These are phyloP conservation scores for Synchytrium microbalum DNA, from an alignment of 371 early-diverging fungal genomes.

Conservation along the genomic window DNA sequence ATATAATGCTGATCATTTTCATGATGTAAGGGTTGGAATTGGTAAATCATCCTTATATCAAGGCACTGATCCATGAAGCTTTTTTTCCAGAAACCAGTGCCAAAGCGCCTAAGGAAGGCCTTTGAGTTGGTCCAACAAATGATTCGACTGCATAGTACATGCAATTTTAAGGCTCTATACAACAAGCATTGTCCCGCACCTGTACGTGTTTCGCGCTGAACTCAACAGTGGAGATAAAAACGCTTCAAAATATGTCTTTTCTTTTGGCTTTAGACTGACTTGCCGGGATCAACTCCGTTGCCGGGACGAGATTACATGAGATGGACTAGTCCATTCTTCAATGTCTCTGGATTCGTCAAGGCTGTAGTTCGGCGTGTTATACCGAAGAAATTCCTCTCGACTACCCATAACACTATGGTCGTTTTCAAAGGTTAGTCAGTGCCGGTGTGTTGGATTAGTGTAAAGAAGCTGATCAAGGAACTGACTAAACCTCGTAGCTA, in stretches of 20 bases:
- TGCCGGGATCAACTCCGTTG: not conserved
- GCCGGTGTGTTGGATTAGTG: no score
- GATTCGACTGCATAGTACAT: conserved; percentile 10
- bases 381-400: not conserved
- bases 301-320: not conserved
- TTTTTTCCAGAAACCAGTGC: not conserved
- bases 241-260: no score
- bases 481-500: conserved; percentile 28
- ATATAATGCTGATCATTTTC: no score
- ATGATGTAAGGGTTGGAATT: no score
- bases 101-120: conserved; percentile 4
- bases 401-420: no score
- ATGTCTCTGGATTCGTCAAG: not conserved
- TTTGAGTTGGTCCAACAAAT: conserved; percentile 6
- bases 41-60: no score
- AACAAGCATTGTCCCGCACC: conserved; percentile 21
- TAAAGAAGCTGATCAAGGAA: no score
- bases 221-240: not conserved
- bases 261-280: not conserved
- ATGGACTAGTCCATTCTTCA: not conserved
- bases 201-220: conserved; percentile 4
- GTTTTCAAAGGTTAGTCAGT: no score
- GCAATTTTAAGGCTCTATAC: conserved; percentile 21
- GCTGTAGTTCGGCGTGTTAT: not conserved
- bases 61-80: not conserved